These are phyloP conservation scores for Nigrograna mackinnonii DNA, from an alignment of 2,329 filamentous ascomycete genomes.

Conservation along the genomic window DNA sequence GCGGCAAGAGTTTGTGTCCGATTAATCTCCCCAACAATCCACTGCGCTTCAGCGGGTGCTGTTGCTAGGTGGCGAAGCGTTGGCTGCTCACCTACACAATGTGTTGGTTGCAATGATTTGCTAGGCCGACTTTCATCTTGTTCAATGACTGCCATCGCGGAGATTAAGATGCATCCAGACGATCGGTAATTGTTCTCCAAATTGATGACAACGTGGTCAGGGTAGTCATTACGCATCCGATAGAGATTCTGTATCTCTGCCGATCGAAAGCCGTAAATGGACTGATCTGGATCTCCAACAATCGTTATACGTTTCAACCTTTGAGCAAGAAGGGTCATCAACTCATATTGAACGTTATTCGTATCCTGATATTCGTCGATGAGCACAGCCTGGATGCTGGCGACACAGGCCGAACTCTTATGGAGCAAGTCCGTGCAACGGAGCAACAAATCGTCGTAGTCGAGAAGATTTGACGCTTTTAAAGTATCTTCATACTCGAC, in stretches of 20 bases:
- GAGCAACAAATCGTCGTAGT: constrained; percentile 92
- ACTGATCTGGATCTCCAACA: constrained; percentile 96
- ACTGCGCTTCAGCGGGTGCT: constrained; percentile 75
- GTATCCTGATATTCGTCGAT: constrained; percentile 99
- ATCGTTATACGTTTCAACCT: constrained; percentile 79
- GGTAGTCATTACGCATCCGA: constrained; percentile 76
- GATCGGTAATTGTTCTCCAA: constrained; percentile 95
- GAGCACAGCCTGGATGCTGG: constrained; percentile 86
- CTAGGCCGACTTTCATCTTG: constrained; percentile 81
- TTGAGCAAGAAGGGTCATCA: constrained; percentile 87
- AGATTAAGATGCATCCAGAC: constrained; percentile 78
- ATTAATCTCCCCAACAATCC: constrained; percentile 85
- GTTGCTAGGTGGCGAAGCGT: constrained; percentile 76
- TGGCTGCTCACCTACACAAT: constrained; percentile 76
- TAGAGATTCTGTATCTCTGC: constrained; percentile 89
- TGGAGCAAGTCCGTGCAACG: constrained; percentile 79
- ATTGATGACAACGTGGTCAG: constrained; percentile 77
- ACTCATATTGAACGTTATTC: constrained; percentile 90
- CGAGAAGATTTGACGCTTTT: constrained; percentile 76
- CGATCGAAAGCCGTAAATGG: constrained; percentile 94
- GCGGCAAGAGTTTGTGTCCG: constrained; percentile 73
- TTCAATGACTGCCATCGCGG: constrained; percentile 84
- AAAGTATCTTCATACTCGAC: constrained; percentile 78
- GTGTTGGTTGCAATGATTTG: constrained; percentile 79
- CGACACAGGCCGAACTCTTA: constrained; percentile 76